These are phyloP conservation scores for Luzula sylvatica DNA, from an alignment of 176 grass and related monocot species.

Conservation along the genomic window DNA sequence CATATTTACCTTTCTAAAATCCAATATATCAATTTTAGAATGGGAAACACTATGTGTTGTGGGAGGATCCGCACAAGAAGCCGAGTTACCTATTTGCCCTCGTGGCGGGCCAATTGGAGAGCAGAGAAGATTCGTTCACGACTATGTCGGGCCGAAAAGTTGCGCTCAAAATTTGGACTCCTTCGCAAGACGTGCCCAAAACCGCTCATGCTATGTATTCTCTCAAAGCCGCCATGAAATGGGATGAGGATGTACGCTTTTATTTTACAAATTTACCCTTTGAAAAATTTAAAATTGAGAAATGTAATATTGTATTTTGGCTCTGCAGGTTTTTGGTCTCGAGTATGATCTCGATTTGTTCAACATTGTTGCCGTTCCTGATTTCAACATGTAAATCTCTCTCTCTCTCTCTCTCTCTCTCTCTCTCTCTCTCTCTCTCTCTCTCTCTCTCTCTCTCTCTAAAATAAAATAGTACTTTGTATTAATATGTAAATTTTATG, in stretches of 20 bases:
- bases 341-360: constrained; percentile 98
- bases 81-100: constrained; percentile 96
- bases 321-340: constrained; percentile 76
- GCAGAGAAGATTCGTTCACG: constrained; percentile 76
- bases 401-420: neutral
- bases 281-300: constrained; percentile 3
- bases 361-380: constrained; percentile 98
- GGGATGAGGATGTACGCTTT: no score
- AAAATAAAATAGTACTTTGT: neutral
- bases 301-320: no score
- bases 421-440: no score
- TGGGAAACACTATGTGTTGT: constrained; percentile 76
- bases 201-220: constrained; percentile 98
- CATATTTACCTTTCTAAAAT: no score
- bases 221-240: constrained; percentile 91
- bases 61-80: constrained; percentile 96
- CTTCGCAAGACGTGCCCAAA: constrained; percentile 91
- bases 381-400: constrained; percentile 93
- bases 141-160: constrained; percentile 84
- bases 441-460: neutral
- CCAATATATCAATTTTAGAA: no score
- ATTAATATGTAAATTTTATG: constrained; percentile 2
- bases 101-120: constrained; percentile 87
- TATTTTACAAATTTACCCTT: no score
- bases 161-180: constrained; percentile 79